These are phyloP conservation scores for Fragaria ananassa DNA, from an alignment of 306 rosid genomes.

Conservation along the genomic window DNA sequence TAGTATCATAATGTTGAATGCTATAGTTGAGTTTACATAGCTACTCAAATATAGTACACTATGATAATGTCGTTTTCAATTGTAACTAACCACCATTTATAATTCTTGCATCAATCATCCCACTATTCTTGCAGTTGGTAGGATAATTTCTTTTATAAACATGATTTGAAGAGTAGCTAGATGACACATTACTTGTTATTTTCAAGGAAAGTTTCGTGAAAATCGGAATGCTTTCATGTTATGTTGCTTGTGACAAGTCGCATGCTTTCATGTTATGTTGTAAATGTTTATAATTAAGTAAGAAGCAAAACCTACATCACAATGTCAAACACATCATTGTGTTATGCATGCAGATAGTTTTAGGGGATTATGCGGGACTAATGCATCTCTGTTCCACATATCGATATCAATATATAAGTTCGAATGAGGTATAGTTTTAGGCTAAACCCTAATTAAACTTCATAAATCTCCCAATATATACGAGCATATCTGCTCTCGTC, in stretches of 20 bases:
- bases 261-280: neutral
- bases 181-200: neutral
- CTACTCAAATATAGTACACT: neutral
- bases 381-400: too few relatives aligned
- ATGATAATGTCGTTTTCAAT: neutral
- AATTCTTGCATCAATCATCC: neutral
- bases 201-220: neutral
- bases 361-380: too few relatives aligned
- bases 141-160: neutral
- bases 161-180: neutral
- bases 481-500: too few relatives aligned
- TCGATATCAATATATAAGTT: too few relatives aligned
- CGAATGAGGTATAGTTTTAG: too few relatives aligned
- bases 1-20: neutral
- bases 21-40: neutral
- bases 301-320: too few relatives aligned
- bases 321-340: too few relatives aligned
- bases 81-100: neutral
- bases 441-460: too few relatives aligned
- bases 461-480: too few relatives aligned
- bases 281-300: too few relatives aligned
- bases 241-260: neutral
- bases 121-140: constrained; percentile 1
- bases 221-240: neutral
- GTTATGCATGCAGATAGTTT: too few relatives aligned